Conservation (phyloP, 2,329 filamentous ascomycete genomes). For the Didymella pinodella region DNA sequence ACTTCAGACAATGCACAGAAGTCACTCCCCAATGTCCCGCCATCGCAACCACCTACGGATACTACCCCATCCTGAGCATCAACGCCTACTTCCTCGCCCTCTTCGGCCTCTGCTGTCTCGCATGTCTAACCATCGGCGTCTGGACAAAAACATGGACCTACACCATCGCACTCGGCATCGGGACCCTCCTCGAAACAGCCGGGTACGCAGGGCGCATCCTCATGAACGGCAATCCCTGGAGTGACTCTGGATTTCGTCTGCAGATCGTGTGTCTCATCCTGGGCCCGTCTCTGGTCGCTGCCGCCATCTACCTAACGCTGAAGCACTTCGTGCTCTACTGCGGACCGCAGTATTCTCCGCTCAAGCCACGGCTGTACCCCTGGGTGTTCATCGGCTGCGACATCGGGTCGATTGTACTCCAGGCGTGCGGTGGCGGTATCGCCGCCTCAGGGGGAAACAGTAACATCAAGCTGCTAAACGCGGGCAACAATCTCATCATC, state of each 20-base stretch:
- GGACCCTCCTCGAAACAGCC: slow-evolving; percentile 53
- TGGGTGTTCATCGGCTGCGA: slow-evolving; percentile 67
- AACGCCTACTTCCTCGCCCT: slow-evolving; percentile 50
- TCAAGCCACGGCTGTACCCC: slow-evolving; percentile 57
- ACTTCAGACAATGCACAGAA: slow-evolving; percentile 36
- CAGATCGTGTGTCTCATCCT: slow-evolving; percentile 56
- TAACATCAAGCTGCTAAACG: slow-evolving; percentile 46
- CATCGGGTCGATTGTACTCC: slow-evolving; percentile 62
- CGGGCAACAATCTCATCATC: slow-evolving; percentile 63
- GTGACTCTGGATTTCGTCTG: slow-evolving; percentile 52
- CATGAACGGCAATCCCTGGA: slow-evolving; percentile 55
- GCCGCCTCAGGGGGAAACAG: slow-evolving; percentile 53
- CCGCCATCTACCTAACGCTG: slow-evolving; percentile 57
- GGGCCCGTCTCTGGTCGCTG: slow-evolving; percentile 56
- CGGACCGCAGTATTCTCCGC: slow-evolving; percentile 52
- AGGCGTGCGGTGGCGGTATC: slow-evolving; percentile 64
- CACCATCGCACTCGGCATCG: slow-evolving; percentile 51
- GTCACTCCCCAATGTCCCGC: slow-evolving; percentile 42
- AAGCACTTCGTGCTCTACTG: slow-evolving; percentile 58
- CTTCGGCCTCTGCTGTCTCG: slow-evolving; percentile 31
- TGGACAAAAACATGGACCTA: slow-evolving; percentile 53
- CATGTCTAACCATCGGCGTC: slow-evolving; percentile 30
- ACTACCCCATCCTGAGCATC: slow-evolving; percentile 49
- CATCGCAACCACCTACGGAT: slow-evolving; percentile 51
- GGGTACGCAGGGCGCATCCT: slow-evolving; percentile 56